Evolutionary conservation across 805 yeast genomes (phyloP).

Genomic region (Kockiozyma suomiensis): DNA sequence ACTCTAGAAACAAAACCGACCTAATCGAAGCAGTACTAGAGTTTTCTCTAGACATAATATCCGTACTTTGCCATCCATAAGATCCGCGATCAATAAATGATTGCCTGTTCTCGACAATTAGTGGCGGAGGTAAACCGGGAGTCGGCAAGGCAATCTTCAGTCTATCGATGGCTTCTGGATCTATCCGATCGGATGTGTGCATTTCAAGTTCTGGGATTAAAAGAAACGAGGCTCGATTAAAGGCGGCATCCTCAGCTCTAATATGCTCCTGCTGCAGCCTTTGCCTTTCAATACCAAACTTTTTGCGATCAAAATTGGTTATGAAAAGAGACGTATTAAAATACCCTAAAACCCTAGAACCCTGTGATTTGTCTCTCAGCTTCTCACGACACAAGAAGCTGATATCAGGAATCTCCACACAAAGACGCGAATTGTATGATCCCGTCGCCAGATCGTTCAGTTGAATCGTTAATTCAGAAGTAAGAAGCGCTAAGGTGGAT

Average conservation of each 20-base stretch:
- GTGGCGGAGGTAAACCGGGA: constrained; percentile 26
- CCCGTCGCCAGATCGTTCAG: constrained; percentile 72
- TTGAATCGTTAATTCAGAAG: constrained; percentile 44
- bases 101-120: background rate
- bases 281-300: constrained; percentile 51
- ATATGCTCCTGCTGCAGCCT: constrained; percentile 66
- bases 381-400: constrained; percentile 36
- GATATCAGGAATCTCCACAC: constrained; percentile 55
- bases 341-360: constrained; percentile 42
- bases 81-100: background rate
- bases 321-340: constrained; percentile 61
- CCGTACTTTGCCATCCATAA: background rate
- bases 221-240: constrained; percentile 75
- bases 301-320: constrained; percentile 60
- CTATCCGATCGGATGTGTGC: constrained; percentile 23
- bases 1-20: background rate
- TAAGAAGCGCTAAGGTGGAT: constrained; percentile 35
- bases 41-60: background rate
- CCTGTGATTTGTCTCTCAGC: background rate
- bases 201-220: constrained; percentile 40
- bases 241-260: constrained; percentile 75
- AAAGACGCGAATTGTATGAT: constrained; percentile 60
- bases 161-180: constrained; percentile 48
- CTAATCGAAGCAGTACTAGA: constrained; percentile 7
- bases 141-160: constrained; percentile 37